phyloP scores from a whole-genome alignment of 371 early-diverging fungal genomes.

The Furculomyces boomerangus region DNA sequence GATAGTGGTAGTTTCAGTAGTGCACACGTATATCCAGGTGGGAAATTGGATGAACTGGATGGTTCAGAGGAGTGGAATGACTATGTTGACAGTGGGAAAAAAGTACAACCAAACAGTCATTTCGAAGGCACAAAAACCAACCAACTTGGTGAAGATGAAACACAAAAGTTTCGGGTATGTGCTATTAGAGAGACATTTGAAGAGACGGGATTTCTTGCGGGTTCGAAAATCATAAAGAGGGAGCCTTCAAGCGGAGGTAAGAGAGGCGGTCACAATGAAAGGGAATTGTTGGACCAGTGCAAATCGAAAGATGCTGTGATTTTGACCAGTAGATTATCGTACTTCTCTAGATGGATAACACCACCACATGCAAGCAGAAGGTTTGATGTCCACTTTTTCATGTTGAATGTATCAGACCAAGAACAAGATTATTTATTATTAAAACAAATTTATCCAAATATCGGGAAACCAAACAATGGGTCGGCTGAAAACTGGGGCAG shows the following conservation, averaged over 20 bases:
- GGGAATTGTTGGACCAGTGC: conserved; percentile 36
- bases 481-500: conserved; percentile 39
- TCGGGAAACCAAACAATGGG: conserved; percentile 4
- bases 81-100: background rate
- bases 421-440: conserved; percentile 8
- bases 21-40: conserved; percentile 22
- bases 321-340: conserved; percentile 25
- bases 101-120: background rate
- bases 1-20: conserved; percentile 9
- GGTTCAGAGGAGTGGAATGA: background rate
- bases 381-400: conserved; percentile 55
- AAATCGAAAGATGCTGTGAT: conserved; percentile 23
- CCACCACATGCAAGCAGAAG: conserved; percentile 40
- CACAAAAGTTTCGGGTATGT: conserved; percentile 29
- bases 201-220: conserved; percentile 44
- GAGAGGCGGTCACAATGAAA: conserved; percentile 21
- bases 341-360: conserved; percentile 62
- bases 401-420: conserved; percentile 27
- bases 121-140: background rate
- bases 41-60: conserved; percentile 9
- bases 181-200: conserved; percentile 74
- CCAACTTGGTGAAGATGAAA: background rate
- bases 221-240: too few species aligned
- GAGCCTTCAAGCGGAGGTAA: background rate
- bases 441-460: conserved; percentile 2